These are phyloP conservation scores for Dactylellina haptotyla DNA, from an alignment of 2,329 filamentous ascomycete species.

Conservation along the genomic window DNA sequence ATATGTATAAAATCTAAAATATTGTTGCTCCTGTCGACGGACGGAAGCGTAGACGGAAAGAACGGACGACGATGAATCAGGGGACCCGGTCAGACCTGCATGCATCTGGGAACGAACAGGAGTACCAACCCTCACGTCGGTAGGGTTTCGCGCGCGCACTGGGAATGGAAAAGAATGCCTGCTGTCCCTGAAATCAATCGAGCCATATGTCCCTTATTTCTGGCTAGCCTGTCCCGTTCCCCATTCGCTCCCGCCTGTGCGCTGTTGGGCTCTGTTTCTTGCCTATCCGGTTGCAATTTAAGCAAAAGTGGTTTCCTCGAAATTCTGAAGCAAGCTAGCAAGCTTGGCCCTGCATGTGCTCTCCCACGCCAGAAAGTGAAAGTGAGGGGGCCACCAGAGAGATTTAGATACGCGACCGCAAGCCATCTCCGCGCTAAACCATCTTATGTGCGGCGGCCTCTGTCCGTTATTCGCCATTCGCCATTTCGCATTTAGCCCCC, in stretches of 20 bases:
- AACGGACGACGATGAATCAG: conserved; percentile 25
- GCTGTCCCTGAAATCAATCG: conserved; percentile 13
- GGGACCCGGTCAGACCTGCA: conserved; percentile 11
- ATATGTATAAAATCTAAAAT: neutral
- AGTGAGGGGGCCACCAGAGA: too few species aligned
- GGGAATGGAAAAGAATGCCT: too few species aligned
- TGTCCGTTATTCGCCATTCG: neutral
- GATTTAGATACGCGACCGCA: conserved; percentile 48
- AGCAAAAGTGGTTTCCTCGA: conserved; percentile 3
- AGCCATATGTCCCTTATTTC: too few species aligned
- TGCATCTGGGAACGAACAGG: too few species aligned
- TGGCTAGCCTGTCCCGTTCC: too few species aligned
- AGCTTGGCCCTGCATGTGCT: conserved; percentile 47
- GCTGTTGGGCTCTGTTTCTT: neutral
- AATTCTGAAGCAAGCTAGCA: conserved; percentile 46
- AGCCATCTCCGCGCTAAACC: conserved; percentile 8
- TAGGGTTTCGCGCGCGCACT: too few species aligned
- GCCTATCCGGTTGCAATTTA: conserved; percentile 3
- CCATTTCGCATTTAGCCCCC: too few species aligned
- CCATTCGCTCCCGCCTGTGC: too few species aligned
- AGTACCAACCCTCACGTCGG: too few species aligned
- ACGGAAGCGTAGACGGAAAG: neutral
- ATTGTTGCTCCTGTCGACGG: conserved; percentile 10
- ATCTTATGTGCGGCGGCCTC: too few species aligned
- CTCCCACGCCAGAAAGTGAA: conserved; percentile 6